Evolutionary conservation across 2,329 filamentous ascomycete species (phyloP).

Genomic region (Teratosphaeria pseudoeucalypti): DNA sequence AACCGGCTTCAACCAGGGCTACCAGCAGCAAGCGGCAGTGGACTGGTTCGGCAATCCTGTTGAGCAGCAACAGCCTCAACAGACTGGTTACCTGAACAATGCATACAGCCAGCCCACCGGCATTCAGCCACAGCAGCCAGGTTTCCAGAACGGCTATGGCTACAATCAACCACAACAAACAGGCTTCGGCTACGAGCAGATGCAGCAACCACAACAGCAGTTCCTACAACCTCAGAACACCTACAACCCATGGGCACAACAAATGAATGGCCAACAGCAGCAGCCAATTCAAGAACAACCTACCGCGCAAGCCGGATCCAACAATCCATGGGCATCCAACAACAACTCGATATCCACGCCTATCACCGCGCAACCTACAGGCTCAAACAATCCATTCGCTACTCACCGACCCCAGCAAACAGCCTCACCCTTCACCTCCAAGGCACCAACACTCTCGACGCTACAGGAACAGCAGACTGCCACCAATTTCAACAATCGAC

Average conservation of each 20-base stretch:
- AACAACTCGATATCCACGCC: constrained; percentile 49
- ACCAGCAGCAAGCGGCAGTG: constrained; percentile 90
- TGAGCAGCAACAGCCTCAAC: constrained; percentile 51
- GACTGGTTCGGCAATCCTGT: constrained; percentile 97
- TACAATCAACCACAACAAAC: constrained; percentile 52
- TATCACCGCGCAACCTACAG: constrained; percentile 74
- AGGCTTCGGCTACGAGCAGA: constrained; percentile 59
- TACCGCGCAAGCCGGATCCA: constrained; percentile 65
- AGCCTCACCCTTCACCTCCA: constrained; percentile 33
- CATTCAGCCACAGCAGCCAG: constrained; percentile 51
- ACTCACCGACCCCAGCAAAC: constrained; percentile 49
- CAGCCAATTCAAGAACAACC: constrained; percentile 48
- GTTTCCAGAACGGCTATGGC: constrained; percentile 57
- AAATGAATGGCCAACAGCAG: constrained; percentile 39
- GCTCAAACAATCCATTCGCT: constrained; percentile 97
- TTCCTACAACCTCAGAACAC: constrained; percentile 50
- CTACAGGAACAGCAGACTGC: constrained; percentile 79
- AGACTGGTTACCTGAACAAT: constrained; percentile 56
- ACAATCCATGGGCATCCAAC: constrained; percentile 79
- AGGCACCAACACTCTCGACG: constrained; percentile 61
- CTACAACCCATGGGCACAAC: constrained; percentile 38
- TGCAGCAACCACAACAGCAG: constrained; percentile 41
- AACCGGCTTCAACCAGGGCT: constrained; percentile 91
- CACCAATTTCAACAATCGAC: constrained; percentile 48
- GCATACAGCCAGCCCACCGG: constrained; percentile 70